Evolutionary conservation across 176 grass and related monocot genomes (phyloP).

Genomic region (Otatea glauca): DNA sequence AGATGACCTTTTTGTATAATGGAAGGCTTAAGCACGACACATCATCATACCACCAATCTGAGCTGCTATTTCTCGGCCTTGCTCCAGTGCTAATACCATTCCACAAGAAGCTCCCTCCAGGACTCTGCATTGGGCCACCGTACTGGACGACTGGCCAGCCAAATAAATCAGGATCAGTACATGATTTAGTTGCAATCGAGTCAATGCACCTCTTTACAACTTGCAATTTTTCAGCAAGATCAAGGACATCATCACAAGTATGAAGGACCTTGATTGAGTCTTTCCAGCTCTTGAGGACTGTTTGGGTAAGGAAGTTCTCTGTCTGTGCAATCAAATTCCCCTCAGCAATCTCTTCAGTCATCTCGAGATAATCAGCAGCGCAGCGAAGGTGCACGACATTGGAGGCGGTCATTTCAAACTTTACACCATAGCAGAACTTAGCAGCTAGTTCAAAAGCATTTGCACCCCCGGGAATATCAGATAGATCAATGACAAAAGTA

Average conservation of each 20-base stretch:
- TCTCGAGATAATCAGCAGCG: constrained; percentile 74
- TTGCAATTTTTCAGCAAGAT: constrained; percentile 74
- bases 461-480: constrained; percentile 66
- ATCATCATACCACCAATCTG: constrained; percentile 92
- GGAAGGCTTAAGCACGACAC: constrained; percentile 76
- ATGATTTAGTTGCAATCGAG: constrained; percentile 72
- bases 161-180: constrained; percentile 57
- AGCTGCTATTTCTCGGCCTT: constrained; percentile 60
- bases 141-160: constrained; percentile 58
- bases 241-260: constrained; percentile 72
- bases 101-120: constrained; percentile 77
- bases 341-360: constrained; percentile 84
- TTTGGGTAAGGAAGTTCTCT: constrained; percentile 73
- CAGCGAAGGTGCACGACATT: constrained; percentile 78
- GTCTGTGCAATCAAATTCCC: constrained; percentile 77
- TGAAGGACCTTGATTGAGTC: constrained; percentile 76
- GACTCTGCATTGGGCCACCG: constrained; percentile 66
- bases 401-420: constrained; percentile 82
- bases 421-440: constrained; percentile 89
- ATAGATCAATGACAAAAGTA: constrained; percentile 55
- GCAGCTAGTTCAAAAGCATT: constrained; percentile 79
- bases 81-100: constrained; percentile 88
- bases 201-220: constrained; percentile 73
- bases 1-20: constrained; percentile 73
- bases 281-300: constrained; percentile 81